Base-by-base conservation (phyloP, 148 eudicot species). In the Cornus kousa region DNA sequence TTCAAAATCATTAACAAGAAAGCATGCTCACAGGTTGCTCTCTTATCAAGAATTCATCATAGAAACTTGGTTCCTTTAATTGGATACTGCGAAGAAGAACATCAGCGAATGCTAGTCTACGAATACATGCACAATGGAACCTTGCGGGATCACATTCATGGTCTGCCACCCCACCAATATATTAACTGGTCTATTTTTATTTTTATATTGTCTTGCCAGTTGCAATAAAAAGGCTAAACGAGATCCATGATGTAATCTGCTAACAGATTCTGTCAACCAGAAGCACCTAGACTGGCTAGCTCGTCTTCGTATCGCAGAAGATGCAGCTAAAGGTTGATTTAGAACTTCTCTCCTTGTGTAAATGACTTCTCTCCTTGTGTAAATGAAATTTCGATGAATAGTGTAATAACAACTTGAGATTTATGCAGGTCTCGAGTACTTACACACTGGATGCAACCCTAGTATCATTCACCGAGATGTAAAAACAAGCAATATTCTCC, bases 81-180 rank as follows among this genome's bases (percentile, higher is more conserved):
- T 78, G 99, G 99, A 84, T 93, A 91, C 68, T 96, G 97, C 78
- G 98, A 93, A 93, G 98, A 93, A 84, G 95, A 91, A 80, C 87
- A 87, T 78, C 95, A 93, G 71, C 86, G 94, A 77, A 92, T 96
- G 88, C 89, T 96, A 72, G 95, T 96, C 28, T 96, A 91, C 9
- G 99, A 96, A 82, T 96, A 93, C 84, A 93, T 96, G 99, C 99
- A 94, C 77, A 90, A 96, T 71, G 97, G 97, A 81, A 94, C 98
- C 37, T 84, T 96, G 75, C 75, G 94, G 74, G 97, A 96, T 88
- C 95, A 96, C 82, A 88, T 96, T 80, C 93, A 89, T 75, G 97
- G 98, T 96, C 55, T 78, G 86, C 24, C 72, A 22, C 62, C 74
- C 9, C 40, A 39, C 78, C 53, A 67, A 37, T 57, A 7, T 32